Evolutionary conservation across 495 filamentous ascomycete genomes (phyloP), one percentile per base, ranked within the genome.

Genomic region (Daldinia loculata): DNA sequence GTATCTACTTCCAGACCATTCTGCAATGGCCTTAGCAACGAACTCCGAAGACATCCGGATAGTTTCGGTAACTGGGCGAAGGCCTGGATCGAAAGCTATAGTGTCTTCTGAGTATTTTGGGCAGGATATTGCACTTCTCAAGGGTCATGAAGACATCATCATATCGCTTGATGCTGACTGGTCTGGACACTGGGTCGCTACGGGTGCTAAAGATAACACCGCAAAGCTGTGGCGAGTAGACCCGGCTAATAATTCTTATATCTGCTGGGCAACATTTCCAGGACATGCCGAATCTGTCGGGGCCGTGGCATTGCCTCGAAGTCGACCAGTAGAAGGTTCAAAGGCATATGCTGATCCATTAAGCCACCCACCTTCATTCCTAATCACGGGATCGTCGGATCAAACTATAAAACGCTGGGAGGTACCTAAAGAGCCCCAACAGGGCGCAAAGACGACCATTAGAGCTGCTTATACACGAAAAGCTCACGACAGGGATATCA

Each of bases 401-500:
- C 89, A 92, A 62, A 98, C 96, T 5, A 86, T 99, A 67, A 98
- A 99, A 80, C 89, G 89, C 62, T 97, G 95, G 89, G 90, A 94
- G 61, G 87, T 92, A 52, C 86, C 80, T 73, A 68, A 80, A 75
- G 50, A 80, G 71, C 29, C 75, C 80, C 78, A 80, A 51, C 82
- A 83, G 63, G 72, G 75, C 17, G 72, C 79, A 41, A 78, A 85
- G 66, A 73, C 83, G 24, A 69, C 81, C 56, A 67, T 80, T 27
- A 85, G 87, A 72, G 89, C 93, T 6, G 72, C 86, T 15, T 96
- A 93, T 71, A 97, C 95, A 5, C 87, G 94, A 36, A 92, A 97
- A 80, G 96, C 95, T 2, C 95, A 99, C 78, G 95, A 99, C 64
- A 99, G 98, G 72, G 95, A 99, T 70, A 99, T 99, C 82, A 99